phyloP scores from a whole-genome alignment of 1,284 basidiomycete genomes.

The Entoloma clypeatum region DNA sequence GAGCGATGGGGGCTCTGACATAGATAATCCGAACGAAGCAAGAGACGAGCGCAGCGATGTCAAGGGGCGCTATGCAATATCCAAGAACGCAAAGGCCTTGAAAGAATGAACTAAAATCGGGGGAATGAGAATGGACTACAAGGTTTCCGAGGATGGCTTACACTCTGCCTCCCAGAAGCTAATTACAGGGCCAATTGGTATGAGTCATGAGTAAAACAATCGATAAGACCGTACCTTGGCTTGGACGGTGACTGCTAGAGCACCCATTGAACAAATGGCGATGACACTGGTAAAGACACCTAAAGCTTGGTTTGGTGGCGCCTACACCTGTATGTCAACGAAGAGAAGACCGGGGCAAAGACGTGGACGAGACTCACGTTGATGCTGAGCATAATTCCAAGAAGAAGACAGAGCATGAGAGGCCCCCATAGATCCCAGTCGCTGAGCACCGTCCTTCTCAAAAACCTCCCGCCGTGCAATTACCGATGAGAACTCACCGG shows the following conservation, averaged over 20 bases:
- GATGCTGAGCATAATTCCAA: conserved; percentile 85
- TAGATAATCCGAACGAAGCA: conserved; percentile 85
- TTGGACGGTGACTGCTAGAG: conserved; percentile 87
- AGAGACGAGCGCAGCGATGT: conserved; percentile 83
- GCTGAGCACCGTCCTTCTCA: conserved; percentile 38
- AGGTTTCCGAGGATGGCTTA: conserved; percentile 36
- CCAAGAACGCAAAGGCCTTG: conserved; percentile 90
- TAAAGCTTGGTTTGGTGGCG: conserved; percentile 78
- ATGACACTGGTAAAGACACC: conserved; percentile 91
- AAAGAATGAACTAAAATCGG: conserved; percentile 86
- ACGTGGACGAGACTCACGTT: conserved; percentile 54
- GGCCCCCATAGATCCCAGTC: conserved; percentile 99
- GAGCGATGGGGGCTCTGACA: conserved; percentile 78
- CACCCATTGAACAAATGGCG: conserved; percentile 86
- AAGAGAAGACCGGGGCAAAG: neutral
- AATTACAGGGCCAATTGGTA: conserved; percentile 5
- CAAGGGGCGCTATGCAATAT: conserved; percentile 88
- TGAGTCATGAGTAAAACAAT: neutral
- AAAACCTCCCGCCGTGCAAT: neutral
- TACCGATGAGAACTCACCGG: conserved; percentile 40
- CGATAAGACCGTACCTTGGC: conserved; percentile 60
- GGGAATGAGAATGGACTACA: conserved; percentile 8
- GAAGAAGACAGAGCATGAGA: conserved; percentile 76
- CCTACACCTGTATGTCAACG: conserved; percentile 47
- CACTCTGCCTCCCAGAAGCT: conserved; percentile 94